Evolutionary conservation across 1,284 basidiomycete species (phyloP), one percentile per base, ranked within the genome.

Genomic region (Coniferiporia weirii): DNA sequence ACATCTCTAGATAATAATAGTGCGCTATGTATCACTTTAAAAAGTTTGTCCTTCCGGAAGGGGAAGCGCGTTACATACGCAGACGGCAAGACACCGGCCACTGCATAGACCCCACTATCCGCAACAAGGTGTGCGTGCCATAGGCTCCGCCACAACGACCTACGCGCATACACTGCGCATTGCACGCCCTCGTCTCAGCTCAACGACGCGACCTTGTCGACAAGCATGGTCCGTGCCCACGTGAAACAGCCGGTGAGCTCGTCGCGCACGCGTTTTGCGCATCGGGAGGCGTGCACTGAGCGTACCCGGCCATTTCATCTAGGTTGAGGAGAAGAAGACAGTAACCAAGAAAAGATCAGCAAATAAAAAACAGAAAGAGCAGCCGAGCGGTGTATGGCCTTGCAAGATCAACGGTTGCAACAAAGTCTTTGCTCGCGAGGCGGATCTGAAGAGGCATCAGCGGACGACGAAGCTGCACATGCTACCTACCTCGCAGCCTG

Each of bases 401-500:
- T 89, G 87, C 74, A 83, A 82, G 69, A 87, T 89, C 66, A 80
- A 84, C 66, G 87, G 85, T 10, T 89, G 87, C 72, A 83, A 81
- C 70, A 89, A 88, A 71, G 81, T 84, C 67, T 89, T 89, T 68
- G 87, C 85, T 50, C 79, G 87, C 57, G 87, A 89, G 70, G 87
- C 87, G 10, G 87, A 89, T 75, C 72, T 89, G 62, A 89, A 89
- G 74, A 69, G 87, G 65, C 87, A 89, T 70, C 87, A 89, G 69
- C 75, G 85, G 67, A 89, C 87, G 22, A 87, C 87, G 20, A 89
- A 87, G 69, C 69, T 79, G 35, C 87, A 89, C 71, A 83, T 83
- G 3, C 76, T 82, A 69, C 85, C 86, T 35, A 80, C 22, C 43
- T 52, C 48, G n/a, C 32, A 34, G 80, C 66, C 89, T 84, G 87